phyloP scores from a whole-genome alignment of 2,329 filamentous ascomycete species.

The Pseudonectria foliicola region DNA sequence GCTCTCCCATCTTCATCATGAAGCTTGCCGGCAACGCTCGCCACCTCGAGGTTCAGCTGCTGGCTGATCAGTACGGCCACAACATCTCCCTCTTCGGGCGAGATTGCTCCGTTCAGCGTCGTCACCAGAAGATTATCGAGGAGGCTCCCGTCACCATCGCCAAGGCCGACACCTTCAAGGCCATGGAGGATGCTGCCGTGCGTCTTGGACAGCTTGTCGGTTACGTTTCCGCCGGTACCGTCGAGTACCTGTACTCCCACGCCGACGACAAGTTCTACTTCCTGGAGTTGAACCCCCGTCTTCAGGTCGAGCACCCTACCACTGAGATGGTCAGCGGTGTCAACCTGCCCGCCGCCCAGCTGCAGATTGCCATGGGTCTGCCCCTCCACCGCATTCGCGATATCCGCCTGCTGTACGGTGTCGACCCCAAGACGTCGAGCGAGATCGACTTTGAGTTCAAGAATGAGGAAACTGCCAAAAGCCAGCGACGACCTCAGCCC shows the following conservation, averaged over 20 bases:
- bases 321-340: slow-evolving; percentile 99
- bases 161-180: slow-evolving; percentile 78
- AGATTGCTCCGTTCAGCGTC: slow-evolving; percentile 96
- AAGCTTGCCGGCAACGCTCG: slow-evolving; percentile 94
- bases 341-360: slow-evolving; percentile 91
- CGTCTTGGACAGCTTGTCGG: slow-evolving; percentile 89
- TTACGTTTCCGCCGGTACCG: slow-evolving; percentile 97
- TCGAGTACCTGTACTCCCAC: slow-evolving; percentile 98
- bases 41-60: slow-evolving; percentile 93
- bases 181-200: slow-evolving; percentile 95
- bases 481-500: slow-evolving; percentile 81
- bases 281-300: slow-evolving; percentile 94
- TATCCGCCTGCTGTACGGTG: slow-evolving; percentile 92
- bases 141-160: slow-evolving; percentile 97
- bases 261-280: slow-evolving; percentile 99
- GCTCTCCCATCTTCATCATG: slow-evolving; percentile 99
- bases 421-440: slow-evolving; percentile 77
- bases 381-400: slow-evolving; percentile 92
- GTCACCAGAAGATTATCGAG: slow-evolving; percentile 99
- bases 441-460: slow-evolving; percentile 97
- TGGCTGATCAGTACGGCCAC: slow-evolving; percentile 99
- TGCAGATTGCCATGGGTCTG: slow-evolving; percentile 98
- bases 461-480: slow-evolving; percentile 71
- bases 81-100: slow-evolving; percentile 98
- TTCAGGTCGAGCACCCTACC: slow-evolving; percentile 98